Evolutionary conservation across 805 yeast genomes (phyloP), one percentile per base, ranked within the genome.

Genomic region (Diddensiella santjacobensis): DNA sequence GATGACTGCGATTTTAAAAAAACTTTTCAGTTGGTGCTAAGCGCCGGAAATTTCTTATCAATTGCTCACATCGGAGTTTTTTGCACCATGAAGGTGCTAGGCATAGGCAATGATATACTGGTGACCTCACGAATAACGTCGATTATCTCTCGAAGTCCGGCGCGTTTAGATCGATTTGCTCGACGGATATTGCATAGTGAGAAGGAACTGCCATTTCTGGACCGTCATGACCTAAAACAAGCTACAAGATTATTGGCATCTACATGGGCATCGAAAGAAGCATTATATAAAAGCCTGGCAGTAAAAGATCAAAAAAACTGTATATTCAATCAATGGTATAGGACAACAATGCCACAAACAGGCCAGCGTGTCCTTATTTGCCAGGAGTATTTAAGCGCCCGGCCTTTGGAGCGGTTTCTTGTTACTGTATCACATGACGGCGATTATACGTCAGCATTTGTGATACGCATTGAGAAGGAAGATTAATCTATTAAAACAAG

Each of bases 241-340:
- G 49, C 4, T 47, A 37, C 47, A 5, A 60, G 60, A 30, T 59
- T 70, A 2, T 61, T 84, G 17, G 77, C 87, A 1, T 78, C 80
- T 2, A 57, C 76, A 17, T 86, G 95, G 95, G 82, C 88, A 6
- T 68, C 77, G 5, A 86, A 86, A 55, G 95, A 86, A 57, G 90
- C 93, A 0, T 58, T 84, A 5, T 86, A 70, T 62, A 86, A 86
- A 62, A 71, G 82, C 0, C 62, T 86, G 48, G 77, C 72, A 41
- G 44, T 56, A 1, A 52, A 51, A 2, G 77, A 75, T 35, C 93
- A 86, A 61, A 43, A 44, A n/a, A 4, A 4, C 1, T 84, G 84
- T 58, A 61, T 59, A 22, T 83, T 86, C 69, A 72, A 68, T 4
- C 62, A 78, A 3, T 86, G 93, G 89, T 79, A 70, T 58, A 74